Base-by-base conservation (phyloP, 176 grass and related monocot species). In the Aegilops bicornis region DNA sequence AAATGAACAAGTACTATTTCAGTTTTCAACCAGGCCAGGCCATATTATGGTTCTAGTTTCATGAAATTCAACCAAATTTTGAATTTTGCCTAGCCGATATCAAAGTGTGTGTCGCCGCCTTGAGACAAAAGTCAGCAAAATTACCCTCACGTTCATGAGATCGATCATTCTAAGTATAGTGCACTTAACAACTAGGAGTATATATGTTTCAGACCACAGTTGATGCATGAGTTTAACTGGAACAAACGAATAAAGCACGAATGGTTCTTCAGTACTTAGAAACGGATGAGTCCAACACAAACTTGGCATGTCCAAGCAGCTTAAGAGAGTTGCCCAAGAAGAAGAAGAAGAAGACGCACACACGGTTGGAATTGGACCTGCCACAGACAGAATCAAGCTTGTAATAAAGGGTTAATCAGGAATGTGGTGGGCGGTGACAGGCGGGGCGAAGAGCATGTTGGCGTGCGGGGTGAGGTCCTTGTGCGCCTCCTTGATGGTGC, bases 401-500 rank as follows among this genome's bases (percentile, higher is more conserved):
- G 13, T 33, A 33, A 33, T 33, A 33, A 33, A 5, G 20, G 31
- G 33, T 64, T 66, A 40, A 40, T 40, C 27, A 27, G 27, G 27
- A 65, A 65, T 65, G 63, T 12, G 20, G 5, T 42, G 37, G 5
- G 33, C 29, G 10, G 39, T 40, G 39, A 10, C 8, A 40, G 39
- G 25, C 39, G 50, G 87, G 33, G 33, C 76, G 69, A 91, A 91
- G 62, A 91, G 89, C 69, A 69, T 11, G 1, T 48, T 35, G 9
- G 69, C 60, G 70, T 91, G 77, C 37, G 86, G 86, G 2, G 42
- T 62, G 23, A 88, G 82, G 4, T 91, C 82, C 82, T 91, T 91
- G 52, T 88, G 70, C 70, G 86, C 85, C 29, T 88, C 82, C 82
- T 77, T 82, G 77, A 88, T 91, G 82, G 90, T 91, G 2, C 29